These are phyloP conservation scores for Crithidia thermophila DNA, from an alignment of 208 protist species.

Conservation along the genomic window DNA sequence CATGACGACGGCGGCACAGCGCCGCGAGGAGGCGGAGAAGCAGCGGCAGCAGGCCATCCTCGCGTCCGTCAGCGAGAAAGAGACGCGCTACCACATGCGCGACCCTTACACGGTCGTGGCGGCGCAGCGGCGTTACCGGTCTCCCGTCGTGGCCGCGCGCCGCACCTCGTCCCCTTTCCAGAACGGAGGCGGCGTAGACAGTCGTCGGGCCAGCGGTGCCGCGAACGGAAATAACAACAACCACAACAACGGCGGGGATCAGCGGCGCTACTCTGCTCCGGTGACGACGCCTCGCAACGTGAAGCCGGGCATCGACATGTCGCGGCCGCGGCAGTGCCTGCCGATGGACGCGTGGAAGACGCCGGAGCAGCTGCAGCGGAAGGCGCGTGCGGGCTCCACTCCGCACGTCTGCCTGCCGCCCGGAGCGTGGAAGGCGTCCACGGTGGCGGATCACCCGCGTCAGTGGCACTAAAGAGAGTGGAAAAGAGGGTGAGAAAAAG, in stretches of 20 bases:
- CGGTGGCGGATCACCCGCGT: slow-evolving; percentile 18
- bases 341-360: slow-evolving; percentile 24
- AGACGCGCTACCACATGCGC: slow-evolving; percentile 18
- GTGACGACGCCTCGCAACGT: neutral
- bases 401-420: slow-evolving; percentile 11
- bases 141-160: slow-evolving; percentile 11
- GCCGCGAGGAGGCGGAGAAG: slow-evolving; percentile 37
- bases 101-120: slow-evolving; percentile 54
- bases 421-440: slow-evolving; percentile 9
- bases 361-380: slow-evolving; percentile 14
- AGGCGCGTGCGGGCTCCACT: slow-evolving; percentile 2
- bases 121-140: slow-evolving; percentile 42
- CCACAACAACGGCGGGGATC: neutral
- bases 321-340: slow-evolving; percentile 20
- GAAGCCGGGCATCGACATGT: slow-evolving; percentile 24
- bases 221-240: neutral
- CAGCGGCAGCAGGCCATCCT: slow-evolving; percentile 24
- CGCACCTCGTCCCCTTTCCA: neutral
- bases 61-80: slow-evolving; percentile 27
- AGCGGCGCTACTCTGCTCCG: slow-evolving; percentile 6
- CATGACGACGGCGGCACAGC: slow-evolving; percentile 27
- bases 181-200: neutral
- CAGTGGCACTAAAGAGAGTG: slow-evolving; percentile 24
- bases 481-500: neutral
- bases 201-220: neutral